phyloP scores from a whole-genome alignment of 148 eudicot species.

The Vaccinium vitisidaea region DNA sequence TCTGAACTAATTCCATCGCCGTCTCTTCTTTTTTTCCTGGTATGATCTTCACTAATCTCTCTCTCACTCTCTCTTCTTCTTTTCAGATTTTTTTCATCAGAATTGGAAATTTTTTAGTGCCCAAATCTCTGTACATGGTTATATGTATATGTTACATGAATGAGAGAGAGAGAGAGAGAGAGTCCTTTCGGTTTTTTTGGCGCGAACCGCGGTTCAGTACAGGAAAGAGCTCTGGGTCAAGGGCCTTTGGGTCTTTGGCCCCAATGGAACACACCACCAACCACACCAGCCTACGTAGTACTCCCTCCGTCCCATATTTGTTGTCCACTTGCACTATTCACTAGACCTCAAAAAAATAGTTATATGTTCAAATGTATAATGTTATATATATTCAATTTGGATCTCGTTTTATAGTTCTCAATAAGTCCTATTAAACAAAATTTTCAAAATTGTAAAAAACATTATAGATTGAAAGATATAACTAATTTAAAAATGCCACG shows the following conservation, averaged over 20 bases:
- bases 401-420: too few relatives aligned
- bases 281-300: too few relatives aligned
- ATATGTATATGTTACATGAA: too few relatives aligned
- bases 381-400: too few relatives aligned
- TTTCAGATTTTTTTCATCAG: not conserved
- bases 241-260: not conserved
- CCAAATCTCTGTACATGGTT: not conserved
- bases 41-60: not conserved
- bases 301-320: too few relatives aligned
- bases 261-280: not conserved
- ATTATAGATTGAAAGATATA: too few relatives aligned
- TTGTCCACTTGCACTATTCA: too few relatives aligned
- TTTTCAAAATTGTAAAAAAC: too few relatives aligned
- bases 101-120: not conserved
- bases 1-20: not conserved
- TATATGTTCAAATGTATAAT: too few relatives aligned
- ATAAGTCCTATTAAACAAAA: too few relatives aligned
- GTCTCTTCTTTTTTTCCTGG: not conserved
- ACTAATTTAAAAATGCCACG: too few relatives aligned
- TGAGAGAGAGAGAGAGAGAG: conserved; percentile 3
- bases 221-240: not conserved
- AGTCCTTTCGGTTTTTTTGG: not conserved
- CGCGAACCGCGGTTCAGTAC: not conserved
- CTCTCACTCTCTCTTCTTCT: not conserved
- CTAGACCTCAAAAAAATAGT: too few relatives aligned